Conservation (phyloP, 2,329 filamentous ascomycete genomes). For the Didymella lethalis region DNA sequence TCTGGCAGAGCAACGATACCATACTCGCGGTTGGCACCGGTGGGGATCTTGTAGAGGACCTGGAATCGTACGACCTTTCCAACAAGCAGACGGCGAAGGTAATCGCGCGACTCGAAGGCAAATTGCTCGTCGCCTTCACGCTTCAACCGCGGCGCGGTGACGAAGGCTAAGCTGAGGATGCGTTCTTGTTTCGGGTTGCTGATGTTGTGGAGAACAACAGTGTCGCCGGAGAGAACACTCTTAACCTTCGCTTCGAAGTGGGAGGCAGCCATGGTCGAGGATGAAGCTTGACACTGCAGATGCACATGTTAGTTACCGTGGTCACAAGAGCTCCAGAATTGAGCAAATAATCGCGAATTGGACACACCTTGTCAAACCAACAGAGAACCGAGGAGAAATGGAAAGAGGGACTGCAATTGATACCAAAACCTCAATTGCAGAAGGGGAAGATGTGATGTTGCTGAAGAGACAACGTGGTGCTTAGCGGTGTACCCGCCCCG, state of each 20-base stretch:
- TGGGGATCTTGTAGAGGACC: constrained; percentile 86
- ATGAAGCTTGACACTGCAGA: constrained; percentile 16
- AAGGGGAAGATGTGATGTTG: constrained; percentile 19
- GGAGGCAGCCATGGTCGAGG: constrained; percentile 40
- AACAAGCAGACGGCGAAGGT: constrained; percentile 81
- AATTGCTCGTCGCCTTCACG: constrained; percentile 92
- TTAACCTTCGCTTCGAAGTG: constrained; percentile 70
- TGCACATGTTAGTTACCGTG: constrained; percentile 19
- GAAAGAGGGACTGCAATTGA: constrained; percentile 26
- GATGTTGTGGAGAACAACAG: constrained; percentile 81
- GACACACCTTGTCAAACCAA: constrained; percentile 25
- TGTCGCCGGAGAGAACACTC: constrained; percentile 93
- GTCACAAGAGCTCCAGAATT: constrained; percentile 20
- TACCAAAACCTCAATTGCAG: constrained; percentile 23
- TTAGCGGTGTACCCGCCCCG: constrained; percentile 21
- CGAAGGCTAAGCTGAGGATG: constrained; percentile 88
- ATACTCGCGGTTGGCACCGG: constrained; percentile 80
- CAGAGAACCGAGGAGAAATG: constrained; percentile 11
- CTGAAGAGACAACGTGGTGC: constrained; percentile 24
- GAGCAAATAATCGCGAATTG: neutral
- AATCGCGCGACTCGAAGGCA: constrained; percentile 94
- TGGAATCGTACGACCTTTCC: constrained; percentile 88
- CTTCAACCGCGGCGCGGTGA: constrained; percentile 84
- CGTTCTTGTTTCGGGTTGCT: constrained; percentile 84
- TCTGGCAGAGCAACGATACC: constrained; percentile 79